Base-by-base conservation (phyloP, 2,329 filamentous ascomycete genomes). In the Colletotrichum falcatum region DNA sequence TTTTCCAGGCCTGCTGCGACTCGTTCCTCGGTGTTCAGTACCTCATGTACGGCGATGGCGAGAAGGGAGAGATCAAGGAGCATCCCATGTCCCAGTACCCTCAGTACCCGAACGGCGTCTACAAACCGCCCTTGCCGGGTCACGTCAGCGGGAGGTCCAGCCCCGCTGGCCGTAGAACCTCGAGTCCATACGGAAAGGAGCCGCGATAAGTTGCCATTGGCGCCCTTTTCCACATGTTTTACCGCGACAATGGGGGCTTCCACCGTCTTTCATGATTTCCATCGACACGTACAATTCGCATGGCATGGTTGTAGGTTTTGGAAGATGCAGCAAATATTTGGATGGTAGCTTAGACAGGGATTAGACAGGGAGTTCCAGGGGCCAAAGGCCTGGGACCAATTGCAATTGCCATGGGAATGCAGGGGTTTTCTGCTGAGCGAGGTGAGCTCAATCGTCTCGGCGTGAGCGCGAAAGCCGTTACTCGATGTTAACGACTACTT, bases 1-100 rank as follows among this genome's bases (percentile, higher is more conserved):
- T 94, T 65, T 94, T 96, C 81, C 93, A 96, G 84, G 92, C 92
- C 26, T 84, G 83, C 28, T 95, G 94, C 81, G 93, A 97, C 82
- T 81, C 85, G 59, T 90, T 92, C 73, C 84, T 96, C 55, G 93
- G 92, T 2, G 79, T 91, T 20, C 93, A 96, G 79, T 95, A 93
- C 80, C 86, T 87, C 76, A 84, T 91, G 81, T 94, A 92, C 79
- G 90, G 90, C 14, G 84, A 86, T 60, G 86, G 86, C 6, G 83
- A 78, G 60, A 71, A 80, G 42, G 73, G 76, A 18, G 74, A 75
- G 49, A 73, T 81, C 62, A 84, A 84, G 76, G 79, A 79, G 60
- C 79, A 83, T 55, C 76, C 78, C 18, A 76, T 82, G 79, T 74
- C 76, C 65, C 51, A 71, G 28, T 71, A 71, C 51, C 68, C 68